Base-by-base conservation (phyloP, 2,329 filamentous ascomycete species). In the Xylariaceae sp. region DNA sequence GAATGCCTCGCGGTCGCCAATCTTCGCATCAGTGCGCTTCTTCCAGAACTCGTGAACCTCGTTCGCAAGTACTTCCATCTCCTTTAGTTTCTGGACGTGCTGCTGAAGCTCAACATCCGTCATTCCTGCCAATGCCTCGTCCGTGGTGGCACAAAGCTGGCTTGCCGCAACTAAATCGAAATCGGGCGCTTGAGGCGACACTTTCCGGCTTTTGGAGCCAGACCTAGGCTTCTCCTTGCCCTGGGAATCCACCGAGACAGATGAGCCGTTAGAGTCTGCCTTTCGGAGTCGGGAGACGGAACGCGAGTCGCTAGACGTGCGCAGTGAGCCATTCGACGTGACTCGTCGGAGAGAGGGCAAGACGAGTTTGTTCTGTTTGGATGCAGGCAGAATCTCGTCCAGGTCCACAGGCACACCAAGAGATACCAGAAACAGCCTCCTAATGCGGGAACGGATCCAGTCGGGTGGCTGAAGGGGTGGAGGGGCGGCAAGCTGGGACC, bases 351-450 rank as follows among this genome's bases (percentile, higher is more conserved):
- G 54, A 5, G 89, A 95, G 0, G 92, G 92, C 2, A 98, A 74
- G 4, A 98, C 76, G 13, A 98, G 81, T 60, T 97, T 97, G 74
- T 97, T 97, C 62, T 98, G 92, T 64, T 97, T 97, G 9, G 87
- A 94, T 0, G 90, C 89, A 0, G 92, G 92, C 6, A 98, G 76
- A 39, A 98, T 97, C 67, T 98, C 92, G 63, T 98, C 92, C 0
- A 98, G 74, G 55, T 98, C 92, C 31, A 98, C 88, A 2, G 92
- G 92, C 0, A 98, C 92, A 13, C 92, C 92, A 0, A 98, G 77
- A 1, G 89, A 96, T 38, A 98, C 89, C 29, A 98, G 79, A 61
- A 98, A 98, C 17, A 98, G 77, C 18, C 92, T 85, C 37, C 92
- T 82, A 53, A 95, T 98, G 36, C 89, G 86, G 36, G 88, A 95